Conservation (phyloP, 2,329 filamentous ascomycete species). For the Fusarium sp. region DNA sequence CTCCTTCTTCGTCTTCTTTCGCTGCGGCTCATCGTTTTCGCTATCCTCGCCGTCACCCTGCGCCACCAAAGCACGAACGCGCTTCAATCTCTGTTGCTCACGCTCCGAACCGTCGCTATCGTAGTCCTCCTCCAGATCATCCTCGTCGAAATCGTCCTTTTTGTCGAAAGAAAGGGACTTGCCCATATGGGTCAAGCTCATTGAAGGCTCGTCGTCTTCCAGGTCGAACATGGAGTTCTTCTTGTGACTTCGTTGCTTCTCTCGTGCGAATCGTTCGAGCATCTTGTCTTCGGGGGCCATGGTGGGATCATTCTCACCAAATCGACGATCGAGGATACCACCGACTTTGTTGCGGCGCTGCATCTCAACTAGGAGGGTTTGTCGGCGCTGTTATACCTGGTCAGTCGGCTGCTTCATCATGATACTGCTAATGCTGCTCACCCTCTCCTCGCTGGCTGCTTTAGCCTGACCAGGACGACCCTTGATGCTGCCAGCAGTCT, state of each 20-base stretch:
- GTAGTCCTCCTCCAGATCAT: slow-evolving; percentile 73
- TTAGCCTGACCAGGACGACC: slow-evolving; percentile 87
- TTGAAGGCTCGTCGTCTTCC: slow-evolving; percentile 77
- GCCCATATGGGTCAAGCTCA: slow-evolving; percentile 85
- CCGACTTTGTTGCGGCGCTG: slow-evolving; percentile 91
- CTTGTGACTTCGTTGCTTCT: slow-evolving; percentile 84
- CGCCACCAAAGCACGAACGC: slow-evolving; percentile 62
- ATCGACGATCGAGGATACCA: slow-evolving; percentile 90
- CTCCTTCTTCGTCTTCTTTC: slow-evolving; percentile 95
- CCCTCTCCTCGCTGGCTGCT: slow-evolving; percentile 86
- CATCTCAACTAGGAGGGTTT: slow-evolving; percentile 90
- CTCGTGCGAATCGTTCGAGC: slow-evolving; percentile 88
- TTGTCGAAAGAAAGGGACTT: slow-evolving; percentile 76
- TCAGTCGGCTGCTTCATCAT: slow-evolving; percentile 25
- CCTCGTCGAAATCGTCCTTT: slow-evolving; percentile 83
- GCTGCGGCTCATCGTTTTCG: slow-evolving; percentile 74
- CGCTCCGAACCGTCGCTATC: slow-evolving; percentile 70
- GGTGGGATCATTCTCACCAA: slow-evolving; percentile 93
- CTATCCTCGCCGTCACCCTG: slow-evolving; percentile 64
- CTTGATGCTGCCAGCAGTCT: slow-evolving; percentile 70
- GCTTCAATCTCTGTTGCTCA: slow-evolving; percentile 68
- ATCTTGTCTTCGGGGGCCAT: slow-evolving; percentile 96
- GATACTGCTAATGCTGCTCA: slow-evolving; percentile 55
- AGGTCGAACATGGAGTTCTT: slow-evolving; percentile 89
- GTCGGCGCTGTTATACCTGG: slow-evolving; percentile 69